phyloP scores from a whole-genome alignment of 129 eudicot species.

The Helichrysum umbraculigerum region DNA sequence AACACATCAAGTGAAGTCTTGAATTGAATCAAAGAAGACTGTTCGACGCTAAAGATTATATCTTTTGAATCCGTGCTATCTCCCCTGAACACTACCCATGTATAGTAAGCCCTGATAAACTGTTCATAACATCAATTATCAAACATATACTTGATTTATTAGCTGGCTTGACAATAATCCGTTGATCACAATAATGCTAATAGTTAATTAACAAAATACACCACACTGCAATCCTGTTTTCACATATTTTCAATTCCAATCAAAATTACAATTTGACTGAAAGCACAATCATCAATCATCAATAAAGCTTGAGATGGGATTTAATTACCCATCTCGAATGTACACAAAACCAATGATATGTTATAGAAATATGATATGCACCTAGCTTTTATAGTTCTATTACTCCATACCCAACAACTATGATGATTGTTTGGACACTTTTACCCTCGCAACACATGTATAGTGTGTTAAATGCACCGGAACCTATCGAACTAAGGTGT shows the following conservation, averaged over 20 bases:
- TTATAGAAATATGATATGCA: no score
- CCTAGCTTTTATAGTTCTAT: no score
- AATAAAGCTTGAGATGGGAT: neutral
- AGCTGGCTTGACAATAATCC: no score
- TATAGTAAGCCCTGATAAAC: constrained; percentile 26
- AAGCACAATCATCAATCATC: neutral
- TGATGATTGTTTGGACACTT: no score
- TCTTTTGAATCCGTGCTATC: constrained; percentile 40
- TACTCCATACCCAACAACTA: no score
- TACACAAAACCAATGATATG: neutral
- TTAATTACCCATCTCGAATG: neutral
- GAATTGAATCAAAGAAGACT: constrained; percentile 33
- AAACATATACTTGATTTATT: neutral
- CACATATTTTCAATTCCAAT: neutral
- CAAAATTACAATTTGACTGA: neutral
- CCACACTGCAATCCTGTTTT: neutral
- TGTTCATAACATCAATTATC: constrained; percentile 15
- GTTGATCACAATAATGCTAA: neutral
- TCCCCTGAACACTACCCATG: constrained; percentile 48
- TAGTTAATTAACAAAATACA: neutral
- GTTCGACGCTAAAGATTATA: constrained; percentile 31
- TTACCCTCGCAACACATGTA: no score
- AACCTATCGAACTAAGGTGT: no score
- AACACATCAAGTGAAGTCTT: constrained; percentile 42
- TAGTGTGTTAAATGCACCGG: no score